Percentiles rank a stretch among this genome's conserved stretches.
Evolutionary conservation across 1,284 basidiomycete species (phyloP).

Genomic region (Irpex sp.): DNA sequence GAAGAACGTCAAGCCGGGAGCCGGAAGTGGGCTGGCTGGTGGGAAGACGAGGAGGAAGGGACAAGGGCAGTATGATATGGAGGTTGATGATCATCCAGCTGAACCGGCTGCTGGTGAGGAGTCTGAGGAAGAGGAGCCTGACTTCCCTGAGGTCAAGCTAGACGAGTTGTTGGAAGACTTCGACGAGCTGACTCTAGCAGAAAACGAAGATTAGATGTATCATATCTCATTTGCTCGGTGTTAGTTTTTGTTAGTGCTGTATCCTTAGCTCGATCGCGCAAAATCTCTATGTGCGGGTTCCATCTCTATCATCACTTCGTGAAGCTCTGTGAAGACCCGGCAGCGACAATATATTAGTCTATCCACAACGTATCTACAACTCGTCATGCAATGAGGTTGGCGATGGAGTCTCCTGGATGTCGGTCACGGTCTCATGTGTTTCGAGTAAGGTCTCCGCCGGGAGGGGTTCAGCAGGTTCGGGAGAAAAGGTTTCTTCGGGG

Average conservation of each 20-base stretch:
- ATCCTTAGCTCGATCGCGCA: neutral
- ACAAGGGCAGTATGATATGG: constrained; percentile 64
- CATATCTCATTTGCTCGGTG: neutral
- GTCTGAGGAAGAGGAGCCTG: constrained; percentile 61
- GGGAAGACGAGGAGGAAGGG: constrained; percentile 43
- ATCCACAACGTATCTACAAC: neutral
- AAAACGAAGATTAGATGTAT: constrained; percentile 13
- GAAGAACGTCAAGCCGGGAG: constrained; percentile 43
- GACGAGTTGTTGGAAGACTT: constrained; percentile 92
- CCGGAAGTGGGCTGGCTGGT: constrained; percentile 40
- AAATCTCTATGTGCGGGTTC: too few relatives aligned
- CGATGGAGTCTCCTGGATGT: neutral
- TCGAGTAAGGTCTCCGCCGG: too few relatives aligned
- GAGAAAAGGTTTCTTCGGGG: neutral
- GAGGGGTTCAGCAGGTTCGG: neutral
- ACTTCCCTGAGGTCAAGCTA: constrained; percentile 86
- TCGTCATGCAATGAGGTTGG: neutral
- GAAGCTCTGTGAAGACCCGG: too few relatives aligned
- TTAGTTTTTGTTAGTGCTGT: neutral
- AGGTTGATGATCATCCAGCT: constrained; percentile 48
- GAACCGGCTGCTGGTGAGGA: constrained; percentile 19
- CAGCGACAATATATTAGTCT: too few relatives aligned
- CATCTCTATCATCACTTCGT: too few relatives aligned
- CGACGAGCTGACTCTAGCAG: constrained; percentile 73
- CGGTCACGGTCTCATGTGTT: neutral